Evolutionary conservation across 177 flowering plant species (phyloP).

Genomic region (Vitis hybrid): DNA sequence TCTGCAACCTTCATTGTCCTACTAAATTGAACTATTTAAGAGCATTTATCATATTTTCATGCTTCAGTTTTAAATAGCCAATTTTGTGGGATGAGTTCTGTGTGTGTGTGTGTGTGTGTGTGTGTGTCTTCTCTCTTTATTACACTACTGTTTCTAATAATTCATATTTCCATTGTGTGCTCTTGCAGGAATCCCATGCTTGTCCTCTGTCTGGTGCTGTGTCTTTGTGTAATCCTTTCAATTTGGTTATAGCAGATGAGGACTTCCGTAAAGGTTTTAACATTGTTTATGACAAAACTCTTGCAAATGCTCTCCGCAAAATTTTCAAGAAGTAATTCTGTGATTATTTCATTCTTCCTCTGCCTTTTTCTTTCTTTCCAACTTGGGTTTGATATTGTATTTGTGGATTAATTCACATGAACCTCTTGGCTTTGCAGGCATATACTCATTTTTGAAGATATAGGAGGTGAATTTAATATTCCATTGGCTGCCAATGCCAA

Average conservation of each 20-base stretch:
- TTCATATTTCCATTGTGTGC: background rate
- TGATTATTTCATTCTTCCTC: background rate
- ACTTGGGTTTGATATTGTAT: conserved; percentile 1
- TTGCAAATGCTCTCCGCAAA: conserved; percentile 60
- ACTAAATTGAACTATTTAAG: background rate
- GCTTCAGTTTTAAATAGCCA: background rate
- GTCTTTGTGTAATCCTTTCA: conserved; percentile 93
- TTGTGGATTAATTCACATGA: background rate
- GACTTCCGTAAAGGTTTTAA: conserved; percentile 89
- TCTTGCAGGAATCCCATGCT: conserved; percentile 65
- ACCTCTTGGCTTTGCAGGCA: conserved; percentile 49
- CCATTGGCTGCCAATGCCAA: conserved; percentile 67
- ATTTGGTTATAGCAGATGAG: conserved; percentile 84
- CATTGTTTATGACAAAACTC: conserved; percentile 79
- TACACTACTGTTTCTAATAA: background rate
- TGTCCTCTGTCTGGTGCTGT: conserved; percentile 89
- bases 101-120: background rate
- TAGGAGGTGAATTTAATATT: conserved; percentile 77
- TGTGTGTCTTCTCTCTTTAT: background rate
- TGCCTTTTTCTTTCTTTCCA: background rate
- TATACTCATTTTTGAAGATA: conserved; percentile 76
- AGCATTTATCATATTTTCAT: background rate
- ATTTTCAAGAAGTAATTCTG: conserved; percentile 72
- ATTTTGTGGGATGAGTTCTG: background rate
- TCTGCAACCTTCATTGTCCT: background rate